Base-by-base conservation (phyloP, 208 protist genomes). In the Acanthamoeba royreba region DNA sequence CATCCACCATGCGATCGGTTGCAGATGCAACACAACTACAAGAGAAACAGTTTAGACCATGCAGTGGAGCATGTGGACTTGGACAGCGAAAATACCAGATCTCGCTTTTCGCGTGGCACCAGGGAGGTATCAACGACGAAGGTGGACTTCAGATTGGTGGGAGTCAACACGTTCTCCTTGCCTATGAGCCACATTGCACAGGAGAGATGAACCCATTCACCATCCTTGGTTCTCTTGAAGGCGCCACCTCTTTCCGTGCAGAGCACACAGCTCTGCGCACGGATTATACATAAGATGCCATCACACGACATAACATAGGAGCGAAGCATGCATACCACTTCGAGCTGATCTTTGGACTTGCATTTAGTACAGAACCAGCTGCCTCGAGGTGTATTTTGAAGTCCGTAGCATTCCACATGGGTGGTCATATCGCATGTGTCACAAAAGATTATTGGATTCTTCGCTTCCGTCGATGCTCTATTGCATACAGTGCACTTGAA, bases 301-400 rank as follows among this genome's bases (percentile, higher is more conserved):
- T 22, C 22, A n/a, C 22, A n/a, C 49, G 22, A n/a, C 49, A 9
- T 35, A 22, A 4, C 15, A 11, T 13, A 7, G n/a, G 17, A n/a
- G 28, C 4, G 28, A 2, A 35, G 25, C 8, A 35, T 38, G 22
- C 31, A 22, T 85, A 85, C 74, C 74, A 85, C 74, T 85, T 85
- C 74, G 43, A 85, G 74, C 74, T 85, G 74, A 17, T 85, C 74
- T 45, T 85, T 85, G 3, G 74, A 85, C 74, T 85, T 85, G 31
- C 83, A 90, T 52, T 90, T 90, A 42, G 46, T 69, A n/a, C 83
- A 90, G 83, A 69, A 90, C 83, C 83, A 90, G 46, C 52, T 69
- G 47, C 83, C 83, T 22, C 52, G 33, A 17, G 83, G 83, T 2
- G 53, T 69, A n/a, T 58, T 90, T 2, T 58, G 83, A 43, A 90